Evolutionary conservation across 2,329 filamentous ascomycete genomes (phyloP), one percentile per base, ranked within the genome.

Genomic region (Trichoderma hamatum): DNA sequence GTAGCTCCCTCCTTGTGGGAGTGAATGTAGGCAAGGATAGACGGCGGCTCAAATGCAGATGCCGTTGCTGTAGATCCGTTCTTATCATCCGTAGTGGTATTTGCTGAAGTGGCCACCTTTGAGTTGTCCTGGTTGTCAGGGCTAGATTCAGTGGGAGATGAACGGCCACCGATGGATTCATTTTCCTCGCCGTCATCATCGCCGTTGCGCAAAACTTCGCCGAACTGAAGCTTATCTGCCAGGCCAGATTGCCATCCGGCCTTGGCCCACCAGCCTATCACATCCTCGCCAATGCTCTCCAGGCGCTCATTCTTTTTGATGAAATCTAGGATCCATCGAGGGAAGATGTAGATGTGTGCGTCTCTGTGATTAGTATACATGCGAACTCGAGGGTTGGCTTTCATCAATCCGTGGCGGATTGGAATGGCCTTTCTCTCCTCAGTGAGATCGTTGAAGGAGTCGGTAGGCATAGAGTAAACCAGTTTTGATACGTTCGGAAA

Each of bases 261-360:
- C 78, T 98, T 98, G 39, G 94, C 93, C 94, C 94, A 97, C 92
- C 93, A 97, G 7, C 94, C 94, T 19, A 98, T 84, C 6, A 97
- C 89, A 75, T 98, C 95, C 78, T 98, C 95, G 36, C 92, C 92
- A 59, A 99, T 89, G 68, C 90, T 96, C 74, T 97, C 92, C 71
- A 99, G 88, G 13, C 87, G 89, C 34, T 94, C 90, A 75, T 97
- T 96, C 71, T 86, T 84, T 69, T 88, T 87, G 52, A 96, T 88
- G 78, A 97, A 92, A 66, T 96, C 90, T 75, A 97, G 87, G 10
- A 97, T 87, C 95, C 96, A 98, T 73, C 89, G 89, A 0, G 96
- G 96, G 73, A 99, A 92, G 71, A 99, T 89, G 80, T 99, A 99
- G 69, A 98, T 91, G 77, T 98, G 95, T 0, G 95, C 92, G 78